Evolutionary conservation across 73 alveolate genomes (phyloP).

Genomic region (Blepharisma stoltei): DNA sequence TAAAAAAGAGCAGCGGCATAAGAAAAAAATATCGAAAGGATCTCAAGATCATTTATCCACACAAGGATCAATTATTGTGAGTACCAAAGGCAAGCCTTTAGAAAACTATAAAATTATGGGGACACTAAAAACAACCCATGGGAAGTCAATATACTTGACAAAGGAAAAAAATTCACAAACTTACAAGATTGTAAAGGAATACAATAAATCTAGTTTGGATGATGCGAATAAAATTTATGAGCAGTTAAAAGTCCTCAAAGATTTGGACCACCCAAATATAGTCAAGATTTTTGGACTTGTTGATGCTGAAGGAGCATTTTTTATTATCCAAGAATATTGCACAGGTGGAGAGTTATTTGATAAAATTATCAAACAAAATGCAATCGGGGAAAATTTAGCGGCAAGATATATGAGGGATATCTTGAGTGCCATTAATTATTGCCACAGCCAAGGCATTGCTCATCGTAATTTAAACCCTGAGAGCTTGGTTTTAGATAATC

Average conservation of each 20-base stretch:
- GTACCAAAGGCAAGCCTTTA: too few species aligned
- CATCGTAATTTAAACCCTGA: conserved; percentile 95
- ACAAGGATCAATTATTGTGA: too few species aligned
- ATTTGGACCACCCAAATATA: conserved; percentile 48
- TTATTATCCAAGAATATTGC: conserved; percentile 45
- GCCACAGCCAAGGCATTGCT: conserved; percentile 82
- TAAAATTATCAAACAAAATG: conserved; percentile 4
- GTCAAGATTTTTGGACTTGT: conserved; percentile 37
- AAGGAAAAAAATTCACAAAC: too few species aligned
- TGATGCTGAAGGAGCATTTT: conserved; percentile 34
- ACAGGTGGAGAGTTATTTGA: conserved; percentile 50
- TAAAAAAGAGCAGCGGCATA: too few species aligned
- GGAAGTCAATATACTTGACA: too few species aligned
- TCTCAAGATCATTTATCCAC: too few species aligned
- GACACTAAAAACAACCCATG: too few species aligned
- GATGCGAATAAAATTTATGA: not conserved
- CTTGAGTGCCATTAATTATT: conserved; percentile 68
- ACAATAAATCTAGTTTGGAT: too few species aligned
- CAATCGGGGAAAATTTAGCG: conserved; percentile 26
- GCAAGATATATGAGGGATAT: conserved; percentile 63
- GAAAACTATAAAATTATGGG: too few species aligned
- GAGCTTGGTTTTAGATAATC: conserved; percentile 78
- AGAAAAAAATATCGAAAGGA: too few species aligned
- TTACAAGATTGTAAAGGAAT: too few species aligned
- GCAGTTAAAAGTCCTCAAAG: conserved; percentile 46